phyloP scores from a whole-genome alignment of 1,139 yeast genomes.

The Lodderomyces orthopsilosis region DNA sequence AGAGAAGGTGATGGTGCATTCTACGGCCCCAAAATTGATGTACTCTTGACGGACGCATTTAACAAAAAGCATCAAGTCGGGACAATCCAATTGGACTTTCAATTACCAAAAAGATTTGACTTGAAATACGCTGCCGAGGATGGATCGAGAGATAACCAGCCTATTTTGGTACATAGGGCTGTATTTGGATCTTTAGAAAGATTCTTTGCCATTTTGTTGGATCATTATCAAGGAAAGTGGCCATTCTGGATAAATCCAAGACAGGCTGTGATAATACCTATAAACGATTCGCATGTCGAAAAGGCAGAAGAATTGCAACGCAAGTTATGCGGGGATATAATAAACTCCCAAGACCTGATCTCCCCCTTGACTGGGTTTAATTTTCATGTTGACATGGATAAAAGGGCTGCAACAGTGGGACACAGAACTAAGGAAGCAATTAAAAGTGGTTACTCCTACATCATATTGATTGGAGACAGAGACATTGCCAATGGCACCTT shows the following conservation, averaged over 20 bases:
- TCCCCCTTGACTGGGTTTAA: constrained; percentile 59
- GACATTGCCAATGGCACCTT: constrained; percentile 63
- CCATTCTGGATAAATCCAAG: constrained; percentile 98
- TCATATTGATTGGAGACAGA: constrained; percentile 82
- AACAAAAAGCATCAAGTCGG: constrained; percentile 92
- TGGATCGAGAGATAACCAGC: constrained; percentile 54
- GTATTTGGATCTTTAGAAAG: constrained; percentile 93
- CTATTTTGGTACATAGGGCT: constrained; percentile 94
- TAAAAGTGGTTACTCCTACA: constrained; percentile 72
- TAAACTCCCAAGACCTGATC: constrained; percentile 23
- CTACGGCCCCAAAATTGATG: constrained; percentile 95
- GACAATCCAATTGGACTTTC: constrained; percentile 93
- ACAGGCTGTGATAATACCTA: constrained; percentile 85
- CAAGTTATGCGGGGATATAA: constrained; percentile 50
- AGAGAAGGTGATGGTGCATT: constrained; percentile 97
- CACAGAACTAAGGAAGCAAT: constrained; percentile 77
- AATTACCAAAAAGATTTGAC: constrained; percentile 82
- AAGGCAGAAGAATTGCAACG: constrained; percentile 53
- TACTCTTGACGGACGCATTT: constrained; percentile 77
- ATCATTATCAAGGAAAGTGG: constrained; percentile 93
- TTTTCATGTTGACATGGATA: constrained; percentile 75
- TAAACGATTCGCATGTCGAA: constrained; percentile 54
- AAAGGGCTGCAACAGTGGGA: constrained; percentile 75
- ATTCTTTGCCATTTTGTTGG: constrained; percentile 85
- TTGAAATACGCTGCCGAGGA: constrained; percentile 58